phyloP scores from a whole-genome alignment of 2,329 filamentous ascomycete species.

The Elsinoe necatrix region DNA sequence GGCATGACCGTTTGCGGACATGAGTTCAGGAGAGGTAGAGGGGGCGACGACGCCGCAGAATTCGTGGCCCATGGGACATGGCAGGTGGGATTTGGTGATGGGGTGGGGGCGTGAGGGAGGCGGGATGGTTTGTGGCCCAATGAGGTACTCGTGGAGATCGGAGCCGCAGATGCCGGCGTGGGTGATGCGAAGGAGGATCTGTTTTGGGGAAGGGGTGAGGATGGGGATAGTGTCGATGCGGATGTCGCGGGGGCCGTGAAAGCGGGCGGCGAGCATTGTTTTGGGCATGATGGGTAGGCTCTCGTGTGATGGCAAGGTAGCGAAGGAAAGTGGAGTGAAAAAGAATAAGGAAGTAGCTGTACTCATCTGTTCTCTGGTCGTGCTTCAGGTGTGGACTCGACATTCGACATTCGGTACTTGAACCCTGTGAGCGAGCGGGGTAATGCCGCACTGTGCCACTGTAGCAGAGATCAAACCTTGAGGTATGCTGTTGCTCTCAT shows the following conservation, averaged over 20 bases:
- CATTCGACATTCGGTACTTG: background rate
- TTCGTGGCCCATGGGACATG: conserved; percentile 21
- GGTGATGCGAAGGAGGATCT: conserved; percentile 22
- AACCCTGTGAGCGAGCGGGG: background rate
- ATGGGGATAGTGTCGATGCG: conserved; percentile 23
- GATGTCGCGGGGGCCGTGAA: conserved; percentile 23
- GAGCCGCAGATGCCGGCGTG: conserved; percentile 25
- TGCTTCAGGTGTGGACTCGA: background rate
- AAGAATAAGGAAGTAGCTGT: background rate
- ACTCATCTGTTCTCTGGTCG: background rate
- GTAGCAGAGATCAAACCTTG: background rate
- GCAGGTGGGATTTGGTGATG: conserved; percentile 17
- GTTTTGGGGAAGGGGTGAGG: conserved; percentile 19
- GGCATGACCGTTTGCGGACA: conserved; percentile 16
- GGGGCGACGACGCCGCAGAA: conserved; percentile 21
- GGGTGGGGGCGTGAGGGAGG: conserved; percentile 16
- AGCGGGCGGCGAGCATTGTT: conserved; percentile 24
- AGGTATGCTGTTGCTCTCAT: background rate
- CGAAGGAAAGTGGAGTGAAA: background rate
- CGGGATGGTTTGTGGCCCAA: conserved; percentile 21
- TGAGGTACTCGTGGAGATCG: conserved; percentile 23
- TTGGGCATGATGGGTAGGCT: background rate
- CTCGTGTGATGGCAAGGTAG: background rate
- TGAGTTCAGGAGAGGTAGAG: background rate
- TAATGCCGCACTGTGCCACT: background rate